Evolutionary conservation across 768 basidiomycete genomes (phyloP), one percentile per base, ranked within the genome.

Genomic region (Suillus ampliporus): DNA sequence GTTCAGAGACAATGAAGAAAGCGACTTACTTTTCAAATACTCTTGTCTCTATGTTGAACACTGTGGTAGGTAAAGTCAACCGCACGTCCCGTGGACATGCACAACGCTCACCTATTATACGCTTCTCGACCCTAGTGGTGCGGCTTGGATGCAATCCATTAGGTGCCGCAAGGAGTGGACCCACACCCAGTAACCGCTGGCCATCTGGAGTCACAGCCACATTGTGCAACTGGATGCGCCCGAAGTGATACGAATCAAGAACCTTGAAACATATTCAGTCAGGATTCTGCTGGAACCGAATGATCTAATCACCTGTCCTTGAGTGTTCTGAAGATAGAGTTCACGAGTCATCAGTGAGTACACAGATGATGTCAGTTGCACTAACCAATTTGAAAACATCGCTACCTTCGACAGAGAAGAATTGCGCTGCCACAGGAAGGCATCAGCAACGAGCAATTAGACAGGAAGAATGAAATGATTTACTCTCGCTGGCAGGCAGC

Each of bases 91-190:
- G 17, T 13, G 11, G 8, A 43, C 11, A 13, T 26, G 40, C 17
- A 14, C 44, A 19, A 48, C 38, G 61, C 82, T 44, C 59, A 83
- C 84, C 82, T 52, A 85, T 78, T 52, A 85, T 82, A 35, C 83
- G 82, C 63, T 86, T 85, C 69, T 85, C 84, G 1, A 80, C 79
- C 57, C 81, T 74, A 23, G 84, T 83, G 62, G 78, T 82, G 62
- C 75, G 74, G 51, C 77, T 83, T 6, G 84, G 84, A 38, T 82
- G 80, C 19, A 81, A 72, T 14, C 82, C 82, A 43, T 77, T 71
- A 5, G 73, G 66, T 14, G 81, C 77, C n/a, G 76, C 71, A 62
- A 80, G 75, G 15, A 84, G 70, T 6, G 82, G 83, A 1, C 81
- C 85, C 11, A 86, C 84, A 21, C 80, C 81, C 19, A 85, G 71